These are phyloP conservation scores for Bimuria novae-zelandiae DNA, from an alignment of 2,329 filamentous ascomycete genomes.

Conservation along the genomic window DNA sequence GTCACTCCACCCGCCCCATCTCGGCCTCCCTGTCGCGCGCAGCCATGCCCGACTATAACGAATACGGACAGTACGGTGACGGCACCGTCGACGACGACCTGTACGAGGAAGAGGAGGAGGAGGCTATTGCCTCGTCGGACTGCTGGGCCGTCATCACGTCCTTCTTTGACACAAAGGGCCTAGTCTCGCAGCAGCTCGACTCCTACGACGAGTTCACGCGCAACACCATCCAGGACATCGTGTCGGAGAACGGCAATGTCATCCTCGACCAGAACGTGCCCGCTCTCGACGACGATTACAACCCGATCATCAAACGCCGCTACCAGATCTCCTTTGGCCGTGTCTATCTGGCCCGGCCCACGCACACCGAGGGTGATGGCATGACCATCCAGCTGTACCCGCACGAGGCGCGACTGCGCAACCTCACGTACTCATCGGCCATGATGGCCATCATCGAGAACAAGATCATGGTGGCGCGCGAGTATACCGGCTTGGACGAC, in stretches of 20 bases:
- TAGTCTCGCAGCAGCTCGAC: slow-evolving; percentile 96
- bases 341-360: slow-evolving; percentile 85
- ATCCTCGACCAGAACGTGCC: slow-evolving; percentile 92
- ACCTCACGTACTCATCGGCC: slow-evolving; percentile 91
- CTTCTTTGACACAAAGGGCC: slow-evolving; percentile 94
- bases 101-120: slow-evolving; percentile 58
- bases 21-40: slow-evolving; percentile 13
- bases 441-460: slow-evolving; percentile 89
- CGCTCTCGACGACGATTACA: slow-evolving; percentile 68
- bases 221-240: slow-evolving; percentile 91
- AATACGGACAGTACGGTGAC: slow-evolving; percentile 57
- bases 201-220: slow-evolving; percentile 98
- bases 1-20: background rate
- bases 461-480: slow-evolving; percentile 80
- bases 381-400: slow-evolving; percentile 83
- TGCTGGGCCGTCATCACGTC: slow-evolving; percentile 98
- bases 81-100: slow-evolving; percentile 58
- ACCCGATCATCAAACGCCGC: slow-evolving; percentile 79
- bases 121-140: slow-evolving; percentile 89
- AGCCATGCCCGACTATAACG: slow-evolving; percentile 61
- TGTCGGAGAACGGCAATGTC: slow-evolving; percentile 88
- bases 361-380: slow-evolving; percentile 91
- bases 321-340: slow-evolving; percentile 96
- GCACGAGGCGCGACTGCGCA: slow-evolving; percentile 93
- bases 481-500: slow-evolving; percentile 70